These are phyloP conservation scores for Trichocladium uniseriatum DNA, from an alignment of 495 filamentous ascomycete genomes.

Conservation along the genomic window DNA sequence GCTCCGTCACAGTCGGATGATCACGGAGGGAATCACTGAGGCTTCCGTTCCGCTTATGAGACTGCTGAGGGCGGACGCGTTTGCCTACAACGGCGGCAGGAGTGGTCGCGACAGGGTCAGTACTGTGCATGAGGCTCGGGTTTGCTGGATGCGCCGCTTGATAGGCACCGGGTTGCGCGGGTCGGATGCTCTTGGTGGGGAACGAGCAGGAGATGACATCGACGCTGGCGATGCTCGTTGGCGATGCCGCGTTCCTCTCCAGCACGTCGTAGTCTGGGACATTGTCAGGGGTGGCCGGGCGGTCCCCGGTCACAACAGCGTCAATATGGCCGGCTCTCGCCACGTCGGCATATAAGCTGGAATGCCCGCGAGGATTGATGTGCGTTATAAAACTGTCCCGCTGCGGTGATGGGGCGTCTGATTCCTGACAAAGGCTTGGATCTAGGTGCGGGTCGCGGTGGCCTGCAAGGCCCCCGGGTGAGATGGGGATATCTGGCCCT, in stretches of 20 bases:
- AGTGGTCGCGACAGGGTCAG: conserved; percentile 41
- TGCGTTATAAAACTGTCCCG: conserved; percentile 30
- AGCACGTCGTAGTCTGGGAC: conserved; percentile 11
- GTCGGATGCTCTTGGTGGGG: conserved; percentile 52
- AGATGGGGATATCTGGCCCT: conserved; percentile 57
- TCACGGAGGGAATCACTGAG: conserved; percentile 83
- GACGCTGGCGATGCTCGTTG: conserved; percentile 44
- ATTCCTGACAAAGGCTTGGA: conserved; percentile 38
- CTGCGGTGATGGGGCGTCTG: conserved; percentile 32
- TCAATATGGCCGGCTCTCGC: conserved; percentile 42
- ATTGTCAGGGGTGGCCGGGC: conserved; percentile 36
- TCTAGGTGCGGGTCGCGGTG: conserved; percentile 45
- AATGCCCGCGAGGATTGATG: conserved; percentile 17
- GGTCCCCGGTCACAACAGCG: conserved; percentile 30
- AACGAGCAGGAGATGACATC: conserved; percentile 77
- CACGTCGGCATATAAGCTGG: conserved; percentile 41
- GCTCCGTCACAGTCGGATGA: conserved; percentile 44
- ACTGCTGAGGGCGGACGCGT: conserved; percentile 37
- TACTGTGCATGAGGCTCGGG: conserved; percentile 37
- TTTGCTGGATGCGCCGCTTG: conserved; percentile 57
- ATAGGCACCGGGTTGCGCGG: conserved; percentile 33
- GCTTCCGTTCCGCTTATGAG: conserved; percentile 46
- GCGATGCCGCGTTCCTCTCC: conserved; percentile 33
- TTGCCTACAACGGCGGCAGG: conserved; percentile 46
- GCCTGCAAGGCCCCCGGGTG: conserved; percentile 60